Percentiles rank a stretch among this genome's conserved stretches.
These are phyloP conservation scores for Tetrahymena borealis DNA, from an alignment of 73 alveolate species.

Conservation along the genomic window DNA sequence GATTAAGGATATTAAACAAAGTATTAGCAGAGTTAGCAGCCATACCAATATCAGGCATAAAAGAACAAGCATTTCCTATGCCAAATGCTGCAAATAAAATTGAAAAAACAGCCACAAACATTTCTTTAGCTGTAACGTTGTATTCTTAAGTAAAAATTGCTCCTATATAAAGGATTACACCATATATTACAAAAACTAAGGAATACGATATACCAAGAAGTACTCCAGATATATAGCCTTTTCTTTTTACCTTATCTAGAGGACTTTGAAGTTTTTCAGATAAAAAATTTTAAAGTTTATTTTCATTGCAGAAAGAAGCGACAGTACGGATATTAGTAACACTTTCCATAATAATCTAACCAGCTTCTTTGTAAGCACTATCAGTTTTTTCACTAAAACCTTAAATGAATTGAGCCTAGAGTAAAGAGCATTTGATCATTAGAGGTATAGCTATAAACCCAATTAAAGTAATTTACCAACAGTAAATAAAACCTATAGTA, in stretches of 20 bases:
- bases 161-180: conserved; percentile 61
- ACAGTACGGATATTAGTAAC: conserved; percentile 71
- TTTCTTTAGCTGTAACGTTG: conserved; percentile 42
- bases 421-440: conserved; percentile 33
- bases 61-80: conserved; percentile 50
- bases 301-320: conserved; percentile 64
- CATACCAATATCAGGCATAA: conserved; percentile 56
- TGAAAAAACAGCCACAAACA: conserved; percentile 60
- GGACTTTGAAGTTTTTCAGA: conserved; percentile 8
- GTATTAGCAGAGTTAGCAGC: conserved; percentile 28
- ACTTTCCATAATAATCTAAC: conserved; percentile 60
- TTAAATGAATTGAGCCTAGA: conserved; percentile 40
- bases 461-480: conserved; percentile 58
- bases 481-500: conserved; percentile 36
- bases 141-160: conserved; percentile 43
- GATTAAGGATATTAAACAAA: conserved; percentile 16
- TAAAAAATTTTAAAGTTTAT: conserved; percentile 49
- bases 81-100: conserved; percentile 65
- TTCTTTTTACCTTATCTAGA: conserved; percentile 11
- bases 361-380: conserved; percentile 62
- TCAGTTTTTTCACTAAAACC: conserved; percentile 35
- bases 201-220: conserved; percentile 56
- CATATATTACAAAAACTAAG: conserved; percentile 52
- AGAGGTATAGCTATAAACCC: conserved; percentile 55
- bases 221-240: conserved; percentile 55